Evolutionary conservation across 768 basidiomycete species (phyloP), one percentile per base, ranked within the genome.

Genomic region (Podaxis sp.): DNA sequence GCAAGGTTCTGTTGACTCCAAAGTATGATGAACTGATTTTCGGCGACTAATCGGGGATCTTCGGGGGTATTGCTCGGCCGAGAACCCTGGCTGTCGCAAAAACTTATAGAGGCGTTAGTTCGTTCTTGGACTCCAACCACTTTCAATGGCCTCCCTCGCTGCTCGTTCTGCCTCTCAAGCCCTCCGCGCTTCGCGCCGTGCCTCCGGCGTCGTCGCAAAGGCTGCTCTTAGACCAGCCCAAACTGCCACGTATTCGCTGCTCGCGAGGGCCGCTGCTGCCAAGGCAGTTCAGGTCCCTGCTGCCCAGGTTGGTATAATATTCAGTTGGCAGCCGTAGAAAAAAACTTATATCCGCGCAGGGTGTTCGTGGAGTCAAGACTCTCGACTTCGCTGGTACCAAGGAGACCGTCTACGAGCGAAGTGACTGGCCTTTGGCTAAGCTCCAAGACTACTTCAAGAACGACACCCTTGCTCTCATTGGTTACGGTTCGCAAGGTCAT

Each of bases 361-460:
- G 83, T 41, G 75, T 76, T 66, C 93, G 95, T 71, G 95, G 95
- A 62, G 72, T 97, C 69, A 96, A 98, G 82, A 95, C 95, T 56
- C 91, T 98, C 71, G 90, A 96, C 83, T 97, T 98, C 78, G 95
- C 96, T 58, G 96, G 95, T 70, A 89, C 90, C 64, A 85, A 95
- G 73, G 95, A 98, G 80, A 85, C 86, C 66, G 93, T 98, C 51
- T 98, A 96, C 72, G 96, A 98, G 81, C 93, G 93, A 66, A 85
- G 84, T 69, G 97, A 99, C 85, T 99, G 97, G 97, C 97, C 97
- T 38, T 80, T 96, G 65, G 88, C 94, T 65, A 99, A 93, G 81
- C 89, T 99, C 73, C 96, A 99, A 77, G 95, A 99, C 76, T 99
- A 96, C 85, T 97, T 99, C 86, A 99, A 99, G 80, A 91, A 99